Conservation (phyloP, 1,139 yeast species). For the Yamadazyma conglobata region DNA sequence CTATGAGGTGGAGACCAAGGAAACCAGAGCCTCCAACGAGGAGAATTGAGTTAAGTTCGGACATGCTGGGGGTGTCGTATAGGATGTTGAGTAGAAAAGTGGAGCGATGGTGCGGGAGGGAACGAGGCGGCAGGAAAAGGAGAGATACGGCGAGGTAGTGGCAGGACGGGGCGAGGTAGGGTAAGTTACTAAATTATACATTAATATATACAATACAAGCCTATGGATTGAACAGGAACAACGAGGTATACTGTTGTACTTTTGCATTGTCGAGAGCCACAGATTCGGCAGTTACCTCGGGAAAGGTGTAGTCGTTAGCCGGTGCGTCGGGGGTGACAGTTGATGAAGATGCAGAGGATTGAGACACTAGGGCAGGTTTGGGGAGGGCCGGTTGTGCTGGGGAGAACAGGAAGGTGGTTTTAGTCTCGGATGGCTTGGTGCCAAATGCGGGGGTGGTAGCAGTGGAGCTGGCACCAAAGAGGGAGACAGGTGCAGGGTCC, state of each 20-base stretch:
- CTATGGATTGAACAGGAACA: slow-evolving; percentile 9
- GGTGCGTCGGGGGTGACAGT: neutral
- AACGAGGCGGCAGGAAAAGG: neutral
- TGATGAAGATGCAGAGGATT: neutral
- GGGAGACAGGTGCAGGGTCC: neutral
- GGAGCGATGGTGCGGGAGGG: no score
- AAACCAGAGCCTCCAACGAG: slow-evolving; percentile 95
- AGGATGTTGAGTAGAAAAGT: no score
- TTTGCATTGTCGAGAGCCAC: slow-evolving; percentile 6
- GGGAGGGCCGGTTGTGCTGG: no score
- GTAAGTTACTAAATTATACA: no score
- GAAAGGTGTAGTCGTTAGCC: slow-evolving; percentile 6
- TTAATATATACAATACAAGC: no score
- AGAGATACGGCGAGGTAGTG: neutral
- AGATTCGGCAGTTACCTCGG: slow-evolving; percentile 2
- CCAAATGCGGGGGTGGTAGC: neutral
- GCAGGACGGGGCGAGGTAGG: neutral
- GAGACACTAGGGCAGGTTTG: no score
- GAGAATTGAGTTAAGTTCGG: slow-evolving; percentile 55
- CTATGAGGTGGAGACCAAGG: slow-evolving; percentile 85
- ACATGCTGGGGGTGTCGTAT: slow-evolving; percentile 7
- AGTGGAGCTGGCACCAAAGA: neutral
- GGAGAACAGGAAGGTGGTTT: no score
- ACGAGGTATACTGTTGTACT: slow-evolving; percentile 6
- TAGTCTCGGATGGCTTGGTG: no score